Evolutionary conservation across 192 early-diverging fungal species (phyloP), one percentile per base, ranked within the genome.

Genomic region (Linnemannia zychae): DNA sequence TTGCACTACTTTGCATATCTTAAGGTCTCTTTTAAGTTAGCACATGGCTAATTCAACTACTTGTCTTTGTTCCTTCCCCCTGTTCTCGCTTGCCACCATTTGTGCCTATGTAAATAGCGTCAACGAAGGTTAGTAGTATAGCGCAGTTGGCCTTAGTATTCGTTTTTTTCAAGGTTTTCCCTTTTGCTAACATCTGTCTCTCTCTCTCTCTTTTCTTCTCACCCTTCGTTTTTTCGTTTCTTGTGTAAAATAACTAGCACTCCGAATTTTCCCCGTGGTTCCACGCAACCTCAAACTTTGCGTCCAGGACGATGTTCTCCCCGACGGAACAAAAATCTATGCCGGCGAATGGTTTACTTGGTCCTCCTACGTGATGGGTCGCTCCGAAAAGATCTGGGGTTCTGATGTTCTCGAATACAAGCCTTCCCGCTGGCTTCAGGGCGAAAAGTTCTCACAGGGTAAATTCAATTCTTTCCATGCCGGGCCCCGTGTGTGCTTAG

Each of bases 341-440:
- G 87, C 86, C 16, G 93, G 94, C 5, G 87, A 90, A 15, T 57
- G 63, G 24, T 77, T 95, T 2, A 47, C 53, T 0, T 94, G 88
- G 89, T 75, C 48, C 17, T 81, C 89, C 6, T 95, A 89, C 47
- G 78, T 71, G n/a, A 90, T 91, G 87, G 94, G 92, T 5, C 82
- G 93, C 66, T 78, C 50, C n/a, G 73, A 87, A 68, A 60, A 76
- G 6, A 76, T 93, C 50, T 95, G 93, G 94, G 94, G 93, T 46
- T 44, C 70, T 34, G 89, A 94, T 71, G 93, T 92, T 11, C 74
- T 67, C 40, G 76, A 90, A 66, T 95, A 92, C 74, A 76, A 83
- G 13, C 94, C 93, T 18, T 90, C 93, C 50, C 87, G 93, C 6
- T 95, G 94, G 91, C 76, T 94, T 24, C 66, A 76, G 15, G 75